These are phyloP conservation scores for Grigorovia yakushimaensis DNA, from an alignment of 805 yeast genomes.

Conservation along the genomic window DNA sequence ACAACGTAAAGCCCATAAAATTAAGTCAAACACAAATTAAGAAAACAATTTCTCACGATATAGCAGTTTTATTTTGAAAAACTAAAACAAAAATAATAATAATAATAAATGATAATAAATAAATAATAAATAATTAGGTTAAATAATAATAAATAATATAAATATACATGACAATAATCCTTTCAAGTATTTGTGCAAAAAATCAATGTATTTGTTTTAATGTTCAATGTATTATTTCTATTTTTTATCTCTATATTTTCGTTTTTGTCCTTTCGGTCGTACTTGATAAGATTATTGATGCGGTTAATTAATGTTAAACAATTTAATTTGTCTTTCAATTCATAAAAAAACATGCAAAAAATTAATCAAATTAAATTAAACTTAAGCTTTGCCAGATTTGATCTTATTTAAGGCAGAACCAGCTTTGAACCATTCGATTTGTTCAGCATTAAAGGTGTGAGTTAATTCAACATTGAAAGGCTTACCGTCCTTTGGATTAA, in stretches of 20 bases:
- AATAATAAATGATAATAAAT: background rate
- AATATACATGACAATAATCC: background rate
- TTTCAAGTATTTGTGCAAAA: background rate
- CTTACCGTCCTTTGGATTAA: conserved; percentile 59
- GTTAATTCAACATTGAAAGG: conserved; percentile 87
- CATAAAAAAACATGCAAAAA: background rate
- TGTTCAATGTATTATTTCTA: background rate
- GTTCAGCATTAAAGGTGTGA: conserved; percentile 94
- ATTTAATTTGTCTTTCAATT: background rate
- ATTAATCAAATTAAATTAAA: too few species aligned
- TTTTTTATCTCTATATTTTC: background rate
- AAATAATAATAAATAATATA: background rate
- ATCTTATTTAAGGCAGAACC: conserved; percentile 96
- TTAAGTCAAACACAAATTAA: too few species aligned
- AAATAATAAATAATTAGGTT: background rate
- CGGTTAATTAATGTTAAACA: background rate
- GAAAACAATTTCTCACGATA: too few species aligned
- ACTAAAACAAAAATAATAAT: background rate
- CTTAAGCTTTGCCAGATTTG: conserved; percentile 9
- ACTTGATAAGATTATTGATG: background rate
- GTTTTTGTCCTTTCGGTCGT: background rate
- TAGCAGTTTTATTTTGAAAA: too few species aligned
- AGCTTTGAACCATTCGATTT: conserved; percentile 97
- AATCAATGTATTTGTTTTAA: too few species aligned
- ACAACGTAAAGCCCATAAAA: too few species aligned